These are phyloP conservation scores for Suillus subaureus DNA, from an alignment of 768 basidiomycete genomes.

Conservation along the genomic window DNA sequence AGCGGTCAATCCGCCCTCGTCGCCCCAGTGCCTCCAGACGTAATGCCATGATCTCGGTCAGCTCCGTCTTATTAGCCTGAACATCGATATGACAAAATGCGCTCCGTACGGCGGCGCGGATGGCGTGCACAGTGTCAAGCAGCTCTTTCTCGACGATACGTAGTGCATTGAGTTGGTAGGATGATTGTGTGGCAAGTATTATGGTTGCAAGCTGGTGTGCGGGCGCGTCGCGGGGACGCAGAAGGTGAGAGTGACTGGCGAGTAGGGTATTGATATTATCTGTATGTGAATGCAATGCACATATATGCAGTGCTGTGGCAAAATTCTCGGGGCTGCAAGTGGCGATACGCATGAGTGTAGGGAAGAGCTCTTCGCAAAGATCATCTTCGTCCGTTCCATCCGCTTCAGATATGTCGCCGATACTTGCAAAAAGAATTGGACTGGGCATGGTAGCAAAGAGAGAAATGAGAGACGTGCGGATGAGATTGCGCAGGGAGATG, in stretches of 20 bases:
- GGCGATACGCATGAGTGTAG: constrained; percentile 42
- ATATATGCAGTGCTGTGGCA: constrained; percentile 56
- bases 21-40: constrained; percentile 41
- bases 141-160: constrained; percentile 57
- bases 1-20: constrained; percentile 48
- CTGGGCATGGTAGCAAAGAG: constrained; percentile 58
- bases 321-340: constrained; percentile 53
- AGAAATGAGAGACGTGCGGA: constrained; percentile 46
- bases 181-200: constrained; percentile 33
- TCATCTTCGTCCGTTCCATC: constrained; percentile 26
- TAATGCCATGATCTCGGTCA: constrained; percentile 49
- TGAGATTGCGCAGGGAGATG: constrained; percentile 41
- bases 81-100: constrained; percentile 52
- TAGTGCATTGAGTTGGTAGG: constrained; percentile 36
- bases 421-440: constrained; percentile 43
- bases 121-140: constrained; percentile 42
- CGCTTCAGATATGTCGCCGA: constrained; percentile 39
- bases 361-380: constrained; percentile 37
- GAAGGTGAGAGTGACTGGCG: constrained; percentile 48
- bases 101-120: constrained; percentile 45
- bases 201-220: constrained; percentile 49
- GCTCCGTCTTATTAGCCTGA: constrained; percentile 40
- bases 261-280: constrained; percentile 45
- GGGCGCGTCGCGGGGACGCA: constrained; percentile 59
- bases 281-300: constrained; percentile 39